Conservation (phyloP, 1,139 yeast species). For the Yamadazyma atmosphaerica region DNA sequence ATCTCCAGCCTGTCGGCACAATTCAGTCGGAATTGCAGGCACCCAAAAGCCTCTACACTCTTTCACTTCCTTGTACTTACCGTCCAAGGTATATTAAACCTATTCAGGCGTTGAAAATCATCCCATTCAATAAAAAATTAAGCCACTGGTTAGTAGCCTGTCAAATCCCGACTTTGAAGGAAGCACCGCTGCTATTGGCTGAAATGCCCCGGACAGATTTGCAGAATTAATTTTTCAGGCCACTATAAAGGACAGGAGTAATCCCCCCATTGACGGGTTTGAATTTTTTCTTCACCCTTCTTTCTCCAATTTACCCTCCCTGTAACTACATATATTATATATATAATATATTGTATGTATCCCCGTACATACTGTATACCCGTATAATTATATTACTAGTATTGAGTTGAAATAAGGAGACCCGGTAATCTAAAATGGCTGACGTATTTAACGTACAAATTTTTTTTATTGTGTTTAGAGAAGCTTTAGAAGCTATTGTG, state of each 20-base stretch:
- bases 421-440: slow-evolving; percentile 10
- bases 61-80: background rate
- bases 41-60: too few relatives aligned
- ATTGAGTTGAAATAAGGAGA: background rate
- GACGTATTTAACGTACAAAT: slow-evolving; percentile 55
- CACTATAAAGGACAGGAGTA: background rate
- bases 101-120: too few relatives aligned
- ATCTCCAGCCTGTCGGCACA: too few relatives aligned
- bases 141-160: background rate
- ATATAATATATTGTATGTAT: background rate
- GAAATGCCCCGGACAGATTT: background rate
- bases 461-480: slow-evolving; percentile 88
- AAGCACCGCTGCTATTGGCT: background rate
- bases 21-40: too few relatives aligned
- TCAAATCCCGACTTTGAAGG: background rate
- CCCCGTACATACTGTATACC: background rate
- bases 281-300: slow-evolving; percentile 10
- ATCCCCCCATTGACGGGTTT: background rate
- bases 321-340: slow-evolving; percentile 2
- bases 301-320: slow-evolving; percentile 6
- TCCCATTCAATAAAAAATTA: background rate
- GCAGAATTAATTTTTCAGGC: background rate
- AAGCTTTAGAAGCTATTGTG: slow-evolving; percentile 84
- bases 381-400: background rate
- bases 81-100: too few relatives aligned